A percentile compares a stretch with the other conserved stretches of the same genome.
These are phyloP conservation scores for Pisolithus marmoratus DNA, from an alignment of 768 basidiomycete species.

Conservation along the genomic window DNA sequence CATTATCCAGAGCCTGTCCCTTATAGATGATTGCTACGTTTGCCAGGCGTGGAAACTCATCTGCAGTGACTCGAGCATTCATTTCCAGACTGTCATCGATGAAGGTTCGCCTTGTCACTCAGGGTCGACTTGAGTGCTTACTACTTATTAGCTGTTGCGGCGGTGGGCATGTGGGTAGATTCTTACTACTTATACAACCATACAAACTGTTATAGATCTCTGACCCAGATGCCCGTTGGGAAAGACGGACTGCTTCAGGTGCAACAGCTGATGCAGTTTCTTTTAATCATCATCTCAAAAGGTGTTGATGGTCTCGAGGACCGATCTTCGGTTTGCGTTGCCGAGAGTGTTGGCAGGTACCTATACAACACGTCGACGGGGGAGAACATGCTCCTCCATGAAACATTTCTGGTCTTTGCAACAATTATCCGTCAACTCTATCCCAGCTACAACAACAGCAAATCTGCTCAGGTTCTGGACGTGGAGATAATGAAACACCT, in stretches of 20 bases:
- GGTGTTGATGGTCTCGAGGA: conserved; percentile 7
- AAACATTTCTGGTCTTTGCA: conserved; percentile 32
- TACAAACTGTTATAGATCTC: conserved; percentile 8
- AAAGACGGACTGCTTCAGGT: conserved; percentile 2
- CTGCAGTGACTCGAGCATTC: conserved; percentile 5
- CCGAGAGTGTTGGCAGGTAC: conserved; percentile 10
- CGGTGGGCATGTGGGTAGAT: conserved; percentile 12
- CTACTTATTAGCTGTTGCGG: conserved; percentile 8
- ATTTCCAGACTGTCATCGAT: conserved; percentile 10
- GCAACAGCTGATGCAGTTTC: conserved; percentile 22
- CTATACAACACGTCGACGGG: conserved; percentile 9
- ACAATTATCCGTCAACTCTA: conserved; percentile 18
- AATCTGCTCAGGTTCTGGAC: conserved; percentile 11
- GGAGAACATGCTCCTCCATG: conserved; percentile 21
- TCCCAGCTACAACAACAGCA: conserved; percentile 6
- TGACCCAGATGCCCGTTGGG: conserved; percentile 6
- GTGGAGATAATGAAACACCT: conserved; percentile 35
- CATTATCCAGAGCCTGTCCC: conserved; percentile 15
- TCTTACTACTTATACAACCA: background rate
- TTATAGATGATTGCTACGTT: conserved; percentile 6
- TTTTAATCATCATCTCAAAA: conserved; percentile 16
- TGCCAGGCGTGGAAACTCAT: conserved; percentile 20
- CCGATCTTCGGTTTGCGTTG: conserved; percentile 6
- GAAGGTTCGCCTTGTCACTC: conserved; percentile 13
- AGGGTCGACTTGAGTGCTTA: conserved; percentile 2